These are phyloP conservation scores for Nicotiana benthamiana DNA, from an alignment of 257 asterid species.

Conservation along the genomic window DNA sequence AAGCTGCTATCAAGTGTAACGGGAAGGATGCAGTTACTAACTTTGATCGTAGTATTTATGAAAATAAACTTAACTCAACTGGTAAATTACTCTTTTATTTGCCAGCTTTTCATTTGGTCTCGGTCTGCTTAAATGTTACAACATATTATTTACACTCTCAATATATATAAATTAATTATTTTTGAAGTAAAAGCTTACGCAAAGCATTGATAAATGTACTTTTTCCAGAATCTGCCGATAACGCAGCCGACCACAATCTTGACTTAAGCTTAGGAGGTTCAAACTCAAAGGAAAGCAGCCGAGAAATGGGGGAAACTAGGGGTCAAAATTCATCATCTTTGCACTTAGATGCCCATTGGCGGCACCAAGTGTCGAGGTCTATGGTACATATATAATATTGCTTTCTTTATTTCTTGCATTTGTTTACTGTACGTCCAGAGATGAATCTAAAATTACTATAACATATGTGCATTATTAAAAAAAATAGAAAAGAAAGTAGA, in stretches of 20 bases:
- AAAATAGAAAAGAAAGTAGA: no score
- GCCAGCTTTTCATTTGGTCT: not conserved
- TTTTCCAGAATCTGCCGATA: conserved; percentile 33
- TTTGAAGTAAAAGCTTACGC: not conserved
- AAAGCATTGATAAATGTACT: not conserved
- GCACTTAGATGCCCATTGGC: conserved; percentile 50
- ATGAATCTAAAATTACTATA: no score
- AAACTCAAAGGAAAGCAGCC: conserved; percentile 24
- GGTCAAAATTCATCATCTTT: conserved; percentile 28
- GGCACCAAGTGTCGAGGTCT: conserved; percentile 36
- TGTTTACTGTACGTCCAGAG: no score
- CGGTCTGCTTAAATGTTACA: not conserved
- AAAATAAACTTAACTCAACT: conserved; percentile 38
- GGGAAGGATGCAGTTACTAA: conserved; percentile 86
- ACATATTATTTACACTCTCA: not conserved
- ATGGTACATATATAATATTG: not conserved
- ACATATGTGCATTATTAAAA: no score
- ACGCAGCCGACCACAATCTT: conserved; percentile 43
- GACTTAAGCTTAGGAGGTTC: conserved; percentile 73
- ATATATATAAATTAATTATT: not conserved
- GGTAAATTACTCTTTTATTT: conserved; percentile 23
- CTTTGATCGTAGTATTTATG: conserved; percentile 70
- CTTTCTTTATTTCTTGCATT: no score
- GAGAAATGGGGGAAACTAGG: conserved; percentile 10
- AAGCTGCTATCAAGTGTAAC: conserved; percentile 74